phyloP scores from a whole-genome alignment of 352 stramenopile genomes.

The Thraustotheca clavata region DNA sequence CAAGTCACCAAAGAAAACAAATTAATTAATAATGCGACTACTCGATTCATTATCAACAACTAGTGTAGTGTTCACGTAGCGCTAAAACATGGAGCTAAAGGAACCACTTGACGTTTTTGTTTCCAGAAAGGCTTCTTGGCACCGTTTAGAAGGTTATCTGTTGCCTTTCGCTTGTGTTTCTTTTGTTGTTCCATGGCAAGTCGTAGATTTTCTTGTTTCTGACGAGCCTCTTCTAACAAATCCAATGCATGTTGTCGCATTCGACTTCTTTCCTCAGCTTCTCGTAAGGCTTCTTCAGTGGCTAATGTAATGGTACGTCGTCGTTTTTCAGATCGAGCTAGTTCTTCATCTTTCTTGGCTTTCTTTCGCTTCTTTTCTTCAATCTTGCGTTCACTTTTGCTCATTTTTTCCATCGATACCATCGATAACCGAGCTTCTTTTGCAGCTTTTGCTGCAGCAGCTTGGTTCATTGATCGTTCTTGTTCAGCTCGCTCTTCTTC shows the following conservation, averaged over 20 bases:
- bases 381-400: conserved; percentile 77
- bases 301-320: conserved; percentile 63
- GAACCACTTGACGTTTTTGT: conserved; percentile 10
- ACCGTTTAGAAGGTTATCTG: not conserved
- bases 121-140: conserved; percentile 15
- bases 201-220: not conserved
- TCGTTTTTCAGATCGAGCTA: conserved; percentile 65
- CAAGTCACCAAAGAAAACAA: not conserved
- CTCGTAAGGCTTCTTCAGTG: conserved; percentile 68
- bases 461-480: conserved; percentile 18
- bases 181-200: not conserved
- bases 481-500: conserved; percentile 24
- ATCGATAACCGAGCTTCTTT: conserved; percentile 10
- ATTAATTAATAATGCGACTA: too few relatives aligned
- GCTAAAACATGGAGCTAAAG: not conserved
- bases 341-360: conserved; percentile 59
- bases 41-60: too few relatives aligned
- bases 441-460: conserved; percentile 1
- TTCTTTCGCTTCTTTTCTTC: conserved; percentile 79
- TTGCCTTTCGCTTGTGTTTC: conserved; percentile 1
- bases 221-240: not conserved
- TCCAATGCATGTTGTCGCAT: conserved; percentile 6
- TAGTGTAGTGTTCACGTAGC: too few relatives aligned
- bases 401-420: conserved; percentile 57
- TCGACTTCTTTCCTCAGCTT: conserved; percentile 65